These are phyloP conservation scores for Skeletonema grethae DNA, from an alignment of 108 stramenopile genomes.

Conservation along the genomic window DNA sequence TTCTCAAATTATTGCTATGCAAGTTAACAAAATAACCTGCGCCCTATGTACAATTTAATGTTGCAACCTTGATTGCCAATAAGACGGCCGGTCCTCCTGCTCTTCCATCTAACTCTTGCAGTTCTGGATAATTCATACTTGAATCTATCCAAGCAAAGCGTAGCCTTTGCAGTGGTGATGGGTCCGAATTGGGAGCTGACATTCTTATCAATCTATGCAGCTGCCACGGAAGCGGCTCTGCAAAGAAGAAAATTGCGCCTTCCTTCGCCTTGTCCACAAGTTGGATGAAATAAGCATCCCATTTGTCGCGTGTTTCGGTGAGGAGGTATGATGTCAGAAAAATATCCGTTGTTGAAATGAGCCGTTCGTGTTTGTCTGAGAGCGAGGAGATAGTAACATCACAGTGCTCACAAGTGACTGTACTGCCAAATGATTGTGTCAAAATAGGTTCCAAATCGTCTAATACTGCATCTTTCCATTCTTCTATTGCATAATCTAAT, in stretches of 20 bases:
- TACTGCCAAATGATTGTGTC: conserved; percentile 29
- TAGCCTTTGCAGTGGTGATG: conserved; percentile 27
- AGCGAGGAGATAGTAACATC: conserved; percentile 58
- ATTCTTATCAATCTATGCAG: conserved; percentile 52
- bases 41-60: background rate
- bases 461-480: conserved; percentile 64
- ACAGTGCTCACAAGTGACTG: conserved; percentile 34
- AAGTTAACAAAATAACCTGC: background rate
- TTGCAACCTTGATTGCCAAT: conserved; percentile 44
- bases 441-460: conserved; percentile 53
- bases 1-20: background rate
- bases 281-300: conserved; percentile 57
- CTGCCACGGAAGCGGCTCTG: conserved; percentile 81
- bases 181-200: background rate
- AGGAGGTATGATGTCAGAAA: conserved; percentile 73
- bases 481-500: conserved; percentile 69
- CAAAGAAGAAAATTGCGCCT: conserved; percentile 65
- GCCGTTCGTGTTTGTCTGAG: background rate
- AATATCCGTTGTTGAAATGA: conserved; percentile 34
- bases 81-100: conserved; percentile 68
- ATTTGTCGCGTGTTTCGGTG: conserved; percentile 69
- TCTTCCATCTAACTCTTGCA: conserved; percentile 64
- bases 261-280: conserved; percentile 41
- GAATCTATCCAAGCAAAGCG: conserved; percentile 78
- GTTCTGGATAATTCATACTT: conserved; percentile 57